phyloP scores from a whole-genome alignment of 2,329 filamentous ascomycete species.

The Microsporum audouinii region DNA sequence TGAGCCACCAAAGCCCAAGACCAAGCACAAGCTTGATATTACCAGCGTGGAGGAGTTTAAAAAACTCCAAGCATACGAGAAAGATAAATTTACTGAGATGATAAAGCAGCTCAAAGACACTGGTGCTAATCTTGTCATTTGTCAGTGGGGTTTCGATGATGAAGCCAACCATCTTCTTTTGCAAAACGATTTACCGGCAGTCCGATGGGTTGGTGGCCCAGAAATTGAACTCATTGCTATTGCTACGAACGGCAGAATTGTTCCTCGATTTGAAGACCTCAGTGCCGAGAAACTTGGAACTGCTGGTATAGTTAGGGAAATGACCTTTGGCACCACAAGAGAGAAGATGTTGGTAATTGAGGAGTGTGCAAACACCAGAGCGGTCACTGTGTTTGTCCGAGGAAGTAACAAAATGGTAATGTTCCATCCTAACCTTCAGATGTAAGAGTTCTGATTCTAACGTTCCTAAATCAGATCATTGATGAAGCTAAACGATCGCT shows the following conservation, averaged over 20 bases:
- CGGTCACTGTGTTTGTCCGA: slow-evolving; percentile 90
- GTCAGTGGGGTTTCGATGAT: slow-evolving; percentile 99
- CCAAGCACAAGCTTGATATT: slow-evolving; percentile 98
- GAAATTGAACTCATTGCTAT: slow-evolving; percentile 98
- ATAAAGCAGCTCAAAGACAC: slow-evolving; percentile 96
- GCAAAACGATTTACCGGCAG: slow-evolving; percentile 89
- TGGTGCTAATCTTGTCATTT: slow-evolving; percentile 93
- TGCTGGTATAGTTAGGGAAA: slow-evolving; percentile 82
- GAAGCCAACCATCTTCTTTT: slow-evolving; percentile 95
- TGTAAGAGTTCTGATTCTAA: neutral
- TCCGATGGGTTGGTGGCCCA: slow-evolving; percentile 94
- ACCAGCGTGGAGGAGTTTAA: slow-evolving; percentile 96
- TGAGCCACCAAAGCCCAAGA: slow-evolving; percentile 98
- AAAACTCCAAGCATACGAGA: slow-evolving; percentile 91
- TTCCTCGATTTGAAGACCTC: slow-evolving; percentile 92
- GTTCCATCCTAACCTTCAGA: no score
- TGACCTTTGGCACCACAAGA: slow-evolving; percentile 92
- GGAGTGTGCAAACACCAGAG: slow-evolving; percentile 94
- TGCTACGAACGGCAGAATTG: slow-evolving; percentile 94
- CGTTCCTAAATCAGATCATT: slow-evolving; percentile 57
- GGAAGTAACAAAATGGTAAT: slow-evolving; percentile 98
- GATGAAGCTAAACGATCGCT: slow-evolving; percentile 96
- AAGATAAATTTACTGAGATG: slow-evolving; percentile 96
- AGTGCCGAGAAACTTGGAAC: slow-evolving; percentile 80
- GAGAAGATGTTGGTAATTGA: slow-evolving; percentile 99